Evolutionary conservation across 116 monocot species (phyloP).

Genomic region (Iris pallida): DNA sequence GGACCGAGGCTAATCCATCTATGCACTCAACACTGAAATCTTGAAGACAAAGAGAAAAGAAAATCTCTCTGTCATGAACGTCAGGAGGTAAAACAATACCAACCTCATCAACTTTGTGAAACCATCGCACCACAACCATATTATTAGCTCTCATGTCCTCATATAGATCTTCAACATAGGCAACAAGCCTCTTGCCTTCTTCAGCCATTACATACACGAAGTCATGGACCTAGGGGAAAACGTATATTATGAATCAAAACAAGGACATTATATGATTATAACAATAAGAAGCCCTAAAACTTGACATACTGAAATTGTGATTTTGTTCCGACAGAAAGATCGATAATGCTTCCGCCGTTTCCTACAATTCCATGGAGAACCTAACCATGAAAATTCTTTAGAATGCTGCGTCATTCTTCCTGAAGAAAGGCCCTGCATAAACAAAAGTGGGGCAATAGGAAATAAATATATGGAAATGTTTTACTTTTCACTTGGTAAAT

Average conservation of each 20-base stretch:
- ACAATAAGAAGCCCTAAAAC: background rate
- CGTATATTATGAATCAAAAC: background rate
- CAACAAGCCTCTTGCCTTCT: constrained; percentile 69
- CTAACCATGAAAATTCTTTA: constrained; percentile 75
- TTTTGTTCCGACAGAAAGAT: constrained; percentile 60
- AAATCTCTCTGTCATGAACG: constrained; percentile 68
- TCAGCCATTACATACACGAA: constrained; percentile 77
- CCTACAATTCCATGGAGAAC: constrained; percentile 59
- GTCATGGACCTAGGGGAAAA: constrained; percentile 49
- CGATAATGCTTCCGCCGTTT: constrained; percentile 70
- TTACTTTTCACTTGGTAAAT: background rate
- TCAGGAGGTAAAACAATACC: constrained; percentile 55
- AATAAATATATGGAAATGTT: constrained; percentile 14
- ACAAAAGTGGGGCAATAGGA: constrained; percentile 6
- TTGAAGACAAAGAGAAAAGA: constrained; percentile 80
- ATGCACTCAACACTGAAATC: constrained; percentile 88
- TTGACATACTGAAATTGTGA: constrained; percentile 73
- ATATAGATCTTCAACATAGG: constrained; percentile 87
- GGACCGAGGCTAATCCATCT: constrained; percentile 72
- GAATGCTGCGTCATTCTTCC: constrained; percentile 26
- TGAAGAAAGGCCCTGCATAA: constrained; percentile 47
- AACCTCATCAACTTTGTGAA: constrained; percentile 90
- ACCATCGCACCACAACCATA: constrained; percentile 78
- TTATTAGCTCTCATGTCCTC: constrained; percentile 50
- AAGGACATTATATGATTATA: background rate